Evolutionary conservation across 805 yeast genomes (phyloP).

Genomic region (Tetrapisispora namnaoensis): DNA sequence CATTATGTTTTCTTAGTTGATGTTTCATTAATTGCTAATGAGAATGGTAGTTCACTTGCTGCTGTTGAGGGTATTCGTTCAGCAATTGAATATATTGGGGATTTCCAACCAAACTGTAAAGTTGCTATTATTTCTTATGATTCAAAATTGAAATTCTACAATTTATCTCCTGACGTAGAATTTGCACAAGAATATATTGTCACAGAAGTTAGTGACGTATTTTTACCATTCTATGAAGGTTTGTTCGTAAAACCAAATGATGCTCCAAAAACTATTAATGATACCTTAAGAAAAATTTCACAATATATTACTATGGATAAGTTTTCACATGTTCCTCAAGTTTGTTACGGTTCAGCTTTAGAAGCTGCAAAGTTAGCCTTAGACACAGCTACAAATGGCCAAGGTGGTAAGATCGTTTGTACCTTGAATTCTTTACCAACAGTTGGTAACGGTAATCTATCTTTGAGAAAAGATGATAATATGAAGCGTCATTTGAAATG

Average conservation of each 20-base stretch:
- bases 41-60: slow-evolving; percentile 41
- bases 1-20: slow-evolving; percentile 68
- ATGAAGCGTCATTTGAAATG: slow-evolving; percentile 48
- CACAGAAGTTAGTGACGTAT: slow-evolving; percentile 44
- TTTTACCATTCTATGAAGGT: slow-evolving; percentile 66
- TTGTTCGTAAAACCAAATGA: slow-evolving; percentile 70
- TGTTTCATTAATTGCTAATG: slow-evolving; percentile 49
- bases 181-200: slow-evolving; percentile 49
- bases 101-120: slow-evolving; percentile 33
- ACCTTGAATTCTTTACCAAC: slow-evolving; percentile 61
- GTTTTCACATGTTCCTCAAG: slow-evolving; percentile 35
- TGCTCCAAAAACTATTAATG: slow-evolving; percentile 51
- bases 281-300: slow-evolving; percentile 43
- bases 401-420: slow-evolving; percentile 75
- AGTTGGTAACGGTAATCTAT: slow-evolving; percentile 65
- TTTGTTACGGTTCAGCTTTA: slow-evolving; percentile 70
- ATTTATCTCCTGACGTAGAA: slow-evolving; percentile 45
- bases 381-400: slow-evolving; percentile 35
- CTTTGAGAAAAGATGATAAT: slow-evolving; percentile 30
- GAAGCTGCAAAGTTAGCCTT: slow-evolving; percentile 54
- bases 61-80: slow-evolving; percentile 60
- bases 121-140: slow-evolving; percentile 71
- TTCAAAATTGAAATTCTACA: slow-evolving; percentile 56
- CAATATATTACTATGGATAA: slow-evolving; percentile 29
- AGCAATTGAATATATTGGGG: slow-evolving; percentile 30